Conservation (phyloP, 768 basidiomycete species). For the Boletus rubropictus region DNA sequence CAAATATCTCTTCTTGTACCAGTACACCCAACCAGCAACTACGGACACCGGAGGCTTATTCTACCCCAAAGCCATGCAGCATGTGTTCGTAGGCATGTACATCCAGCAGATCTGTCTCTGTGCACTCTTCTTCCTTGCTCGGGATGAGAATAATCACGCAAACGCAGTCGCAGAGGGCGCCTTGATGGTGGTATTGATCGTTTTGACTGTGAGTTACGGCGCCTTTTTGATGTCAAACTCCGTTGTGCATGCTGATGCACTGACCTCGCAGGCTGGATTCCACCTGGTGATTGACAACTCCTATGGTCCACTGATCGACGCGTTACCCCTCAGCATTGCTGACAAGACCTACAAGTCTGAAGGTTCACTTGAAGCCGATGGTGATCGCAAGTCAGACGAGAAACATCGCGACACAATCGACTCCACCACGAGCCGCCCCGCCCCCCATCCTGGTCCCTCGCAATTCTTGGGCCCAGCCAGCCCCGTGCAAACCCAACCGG, state of each 20-base stretch:
- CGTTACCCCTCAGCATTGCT: constrained; percentile 75
- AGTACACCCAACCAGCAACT: constrained; percentile 59
- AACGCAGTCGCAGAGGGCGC: constrained; percentile 69
- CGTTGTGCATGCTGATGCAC: neutral
- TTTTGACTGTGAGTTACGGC: constrained; percentile 58
- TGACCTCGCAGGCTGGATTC: constrained; percentile 46
- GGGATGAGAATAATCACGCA: constrained; percentile 44
- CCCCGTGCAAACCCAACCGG: neutral
- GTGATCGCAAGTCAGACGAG: constrained; percentile 9
- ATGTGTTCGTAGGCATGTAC: constrained; percentile 91
- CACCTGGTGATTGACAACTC: constrained; percentile 71
- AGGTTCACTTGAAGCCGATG: neutral
- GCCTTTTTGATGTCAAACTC: neutral
- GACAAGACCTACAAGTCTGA: constrained; percentile 50
- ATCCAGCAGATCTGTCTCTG: constrained; percentile 80
- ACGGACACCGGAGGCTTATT: constrained; percentile 89
- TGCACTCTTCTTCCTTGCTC: constrained; percentile 87
- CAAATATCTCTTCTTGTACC: constrained; percentile 84
- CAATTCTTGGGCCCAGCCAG: neutral
- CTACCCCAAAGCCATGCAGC: constrained; percentile 92
- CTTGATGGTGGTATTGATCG: constrained; percentile 80
- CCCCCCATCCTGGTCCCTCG: constrained; percentile 2
- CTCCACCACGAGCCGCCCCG: constrained; percentile 6
- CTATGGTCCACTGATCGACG: constrained; percentile 68
- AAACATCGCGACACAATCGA: constrained; percentile 14